These are phyloP conservation scores for Candida odintsovae DNA, from an alignment of 805 yeast genomes.

Conservation along the genomic window DNA sequence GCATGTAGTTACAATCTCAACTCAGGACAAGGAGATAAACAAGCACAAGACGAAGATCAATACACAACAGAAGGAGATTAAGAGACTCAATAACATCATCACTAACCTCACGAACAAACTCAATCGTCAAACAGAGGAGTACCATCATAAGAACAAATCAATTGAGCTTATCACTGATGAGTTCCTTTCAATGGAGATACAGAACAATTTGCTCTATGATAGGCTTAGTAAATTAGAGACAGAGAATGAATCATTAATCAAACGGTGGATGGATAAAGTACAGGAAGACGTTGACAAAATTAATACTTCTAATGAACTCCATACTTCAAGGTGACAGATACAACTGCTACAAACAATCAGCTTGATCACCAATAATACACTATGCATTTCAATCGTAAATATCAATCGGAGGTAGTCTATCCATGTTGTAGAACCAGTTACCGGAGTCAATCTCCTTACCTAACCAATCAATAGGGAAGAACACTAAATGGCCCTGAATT, in stretches of 20 bases:
- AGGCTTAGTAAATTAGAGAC: constrained; percentile 30
- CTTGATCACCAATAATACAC: neutral
- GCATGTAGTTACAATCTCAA: constrained; percentile 2
- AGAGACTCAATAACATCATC: constrained; percentile 24
- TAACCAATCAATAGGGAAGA: constrained; percentile 93
- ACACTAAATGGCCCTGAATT: constrained; percentile 79
- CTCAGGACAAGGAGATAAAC: neutral
- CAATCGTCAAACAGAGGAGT: constrained; percentile 22
- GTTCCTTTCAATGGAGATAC: constrained; percentile 53
- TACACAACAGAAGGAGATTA: constrained; percentile 19
- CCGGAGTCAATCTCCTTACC: constrained; percentile 79
- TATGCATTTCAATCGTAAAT: constrained; percentile 57
- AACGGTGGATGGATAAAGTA: constrained; percentile 55
- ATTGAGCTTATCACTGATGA: constrained; percentile 65
- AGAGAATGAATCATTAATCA: constrained; percentile 47
- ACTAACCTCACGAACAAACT: constrained; percentile 23
- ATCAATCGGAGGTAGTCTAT: constrained; percentile 91
- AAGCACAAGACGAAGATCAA: constrained; percentile 14
- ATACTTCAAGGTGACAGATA: neutral
- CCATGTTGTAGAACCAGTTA: constrained; percentile 94
- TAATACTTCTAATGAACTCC: constrained; percentile 27
- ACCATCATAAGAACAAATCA: constrained; percentile 44
- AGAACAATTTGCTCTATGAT: constrained; percentile 33
- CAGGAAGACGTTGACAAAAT: constrained; percentile 54
- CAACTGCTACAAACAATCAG: neutral